phyloP scores from a whole-genome alignment of 176 grass and related monocot species.

The Zoysia pacifica region DNA sequence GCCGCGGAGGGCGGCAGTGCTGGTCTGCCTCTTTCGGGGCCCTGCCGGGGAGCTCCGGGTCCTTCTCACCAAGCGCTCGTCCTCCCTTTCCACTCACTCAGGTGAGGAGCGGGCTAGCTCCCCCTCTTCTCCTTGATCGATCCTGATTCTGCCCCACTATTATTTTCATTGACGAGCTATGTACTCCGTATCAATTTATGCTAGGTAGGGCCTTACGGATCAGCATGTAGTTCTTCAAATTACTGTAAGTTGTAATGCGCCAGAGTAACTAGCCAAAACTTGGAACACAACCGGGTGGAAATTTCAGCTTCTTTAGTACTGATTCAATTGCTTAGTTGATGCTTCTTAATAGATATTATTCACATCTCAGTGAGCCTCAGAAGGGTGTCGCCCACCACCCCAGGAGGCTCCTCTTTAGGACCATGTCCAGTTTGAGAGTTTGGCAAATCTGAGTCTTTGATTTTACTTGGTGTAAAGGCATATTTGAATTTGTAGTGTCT shows the following conservation, averaged over 20 bases:
- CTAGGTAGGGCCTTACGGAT: neutral
- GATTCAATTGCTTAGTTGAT: neutral
- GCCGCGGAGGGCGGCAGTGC: constrained; percentile 59
- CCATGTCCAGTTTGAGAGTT: neutral
- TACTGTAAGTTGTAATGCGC: neutral
- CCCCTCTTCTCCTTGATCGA: neutral
- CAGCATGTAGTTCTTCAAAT: neutral
- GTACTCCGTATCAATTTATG: neutral
- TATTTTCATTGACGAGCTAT: neutral
- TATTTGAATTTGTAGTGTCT: neutral
- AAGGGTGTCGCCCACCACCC: neutral
- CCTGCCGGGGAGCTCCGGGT: constrained; percentile 59
- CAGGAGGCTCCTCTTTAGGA: neutral
- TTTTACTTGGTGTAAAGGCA: neutral
- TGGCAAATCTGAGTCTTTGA: neutral
- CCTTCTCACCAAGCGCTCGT: constrained; percentile 71
- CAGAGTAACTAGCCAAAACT: neutral
- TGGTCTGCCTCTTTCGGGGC: constrained; percentile 66
- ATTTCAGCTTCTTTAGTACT: neutral
- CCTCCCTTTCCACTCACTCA: constrained; percentile 64
- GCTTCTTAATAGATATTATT: neutral
- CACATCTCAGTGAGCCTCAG: neutral
- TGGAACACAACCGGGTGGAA: neutral
- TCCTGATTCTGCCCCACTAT: neutral
- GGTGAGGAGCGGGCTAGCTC: constrained; percentile 40